A percentile compares a stretch with the other conserved stretches of the same genome.
Evolutionary conservation across 257 asterid genomes (phyloP).

Genomic region (Paraleonurus japonicus): DNA sequence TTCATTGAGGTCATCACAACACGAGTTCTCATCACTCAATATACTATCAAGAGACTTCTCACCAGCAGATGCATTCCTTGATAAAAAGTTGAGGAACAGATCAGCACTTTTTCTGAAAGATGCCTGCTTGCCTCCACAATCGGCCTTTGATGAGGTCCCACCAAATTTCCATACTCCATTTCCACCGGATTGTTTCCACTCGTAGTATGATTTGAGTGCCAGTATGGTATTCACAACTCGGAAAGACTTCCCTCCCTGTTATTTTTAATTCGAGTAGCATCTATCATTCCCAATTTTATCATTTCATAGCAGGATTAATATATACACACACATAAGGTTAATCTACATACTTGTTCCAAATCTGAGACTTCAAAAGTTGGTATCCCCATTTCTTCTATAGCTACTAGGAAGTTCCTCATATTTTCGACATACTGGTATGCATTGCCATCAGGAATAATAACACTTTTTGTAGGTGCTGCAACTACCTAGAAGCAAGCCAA

Average conservation of each 20-base stretch:
- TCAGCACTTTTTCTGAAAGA: constrained; percentile 48
- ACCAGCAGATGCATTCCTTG: constrained; percentile 48
- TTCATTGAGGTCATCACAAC: constrained; percentile 36
- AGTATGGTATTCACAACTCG: constrained; percentile 68
- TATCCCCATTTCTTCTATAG: constrained; percentile 70
- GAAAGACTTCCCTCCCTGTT: constrained; percentile 80
- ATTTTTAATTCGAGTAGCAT: not conserved
- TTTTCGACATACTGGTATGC: constrained; percentile 89
- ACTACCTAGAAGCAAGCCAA: constrained; percentile 54
- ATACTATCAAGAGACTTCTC: constrained; percentile 49
- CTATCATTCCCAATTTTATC: not conserved
- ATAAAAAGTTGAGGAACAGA: constrained; percentile 49
- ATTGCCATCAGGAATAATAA: constrained; percentile 73
- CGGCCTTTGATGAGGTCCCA: constrained; percentile 50
- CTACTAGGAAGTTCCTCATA: constrained; percentile 73
- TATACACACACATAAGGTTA: not conserved
- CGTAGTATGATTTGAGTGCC: constrained; percentile 71
- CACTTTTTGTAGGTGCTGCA: constrained; percentile 64
- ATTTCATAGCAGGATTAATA: not conserved
- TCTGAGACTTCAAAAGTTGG: constrained; percentile 92
- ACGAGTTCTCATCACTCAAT: constrained; percentile 33
- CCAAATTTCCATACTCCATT: constrained; percentile 58
- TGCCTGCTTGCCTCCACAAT: constrained; percentile 45
- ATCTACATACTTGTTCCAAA: constrained; percentile 62
- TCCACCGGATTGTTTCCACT: constrained; percentile 81